Base-by-base conservation (phyloP, 768 basidiomycete genomes). In the Termitomyces sp. region DNA sequence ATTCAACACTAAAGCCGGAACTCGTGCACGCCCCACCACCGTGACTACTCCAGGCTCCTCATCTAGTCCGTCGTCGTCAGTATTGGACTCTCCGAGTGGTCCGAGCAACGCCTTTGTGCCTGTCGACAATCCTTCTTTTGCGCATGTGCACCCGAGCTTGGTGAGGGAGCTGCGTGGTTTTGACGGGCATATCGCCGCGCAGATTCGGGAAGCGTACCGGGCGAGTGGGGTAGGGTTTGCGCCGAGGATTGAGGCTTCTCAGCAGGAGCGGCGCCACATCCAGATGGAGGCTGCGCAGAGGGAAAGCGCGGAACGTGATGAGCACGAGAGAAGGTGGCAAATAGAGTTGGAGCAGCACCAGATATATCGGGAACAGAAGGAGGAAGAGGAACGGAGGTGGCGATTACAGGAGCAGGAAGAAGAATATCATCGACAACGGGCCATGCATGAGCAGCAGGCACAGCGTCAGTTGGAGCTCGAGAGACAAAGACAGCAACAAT, bases 131-230 rank as follows among this genome's bases (percentile, higher is more conserved):
- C 72, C 72, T 0, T 70, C 74, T 1, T 80, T 84, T 54, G 76
- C 74, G 3, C 73, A 74, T 46, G 77, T 81, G 14, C 85, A 87
- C 65, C 83, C 83, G 3, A 80, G 74, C 51, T 68, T 87, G 53
- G 77, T 83, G 11, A 74, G 77, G 52, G 83, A 86, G 50, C 73
- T 84, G 60, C 72, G 76, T 55, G 71, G 68, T n/a, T 86, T 86
- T 61, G 82, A 84, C 10, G 82, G 78, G 0, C 75, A 77, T 30
- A 77, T 86, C 60, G 72, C 73, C 28, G 70, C 73, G 13, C 83
- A 83, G 65, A 76, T 85, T 16, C 71, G 75, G 43, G 74, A 76
- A 58, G 79, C 78, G 5, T 78, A 77, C 61, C 65, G 71, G 35
- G 68, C 67, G 46, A 72, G 67, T 18, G 72, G 63, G 71, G 35